These are phyloP conservation scores for Saccharum spontaneum DNA, from an alignment of 176 grass and related monocot species.

Conservation along the genomic window DNA sequence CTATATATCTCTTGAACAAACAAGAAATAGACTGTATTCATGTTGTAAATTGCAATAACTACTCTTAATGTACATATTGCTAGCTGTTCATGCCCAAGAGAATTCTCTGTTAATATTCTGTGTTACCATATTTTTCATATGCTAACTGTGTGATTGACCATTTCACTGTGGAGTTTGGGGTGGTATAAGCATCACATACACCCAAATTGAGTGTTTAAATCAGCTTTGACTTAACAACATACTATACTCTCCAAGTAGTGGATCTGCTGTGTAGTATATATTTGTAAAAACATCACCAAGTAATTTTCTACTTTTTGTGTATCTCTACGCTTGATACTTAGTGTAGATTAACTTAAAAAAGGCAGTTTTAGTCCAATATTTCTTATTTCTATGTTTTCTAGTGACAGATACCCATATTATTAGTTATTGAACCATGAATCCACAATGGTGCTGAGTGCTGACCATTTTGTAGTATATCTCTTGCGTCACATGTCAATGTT, in stretches of 20 bases:
- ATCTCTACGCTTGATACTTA: background rate
- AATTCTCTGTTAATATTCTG: background rate
- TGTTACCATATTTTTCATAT: background rate
- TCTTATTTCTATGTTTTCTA: constrained; percentile 13
- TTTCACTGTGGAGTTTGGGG: background rate
- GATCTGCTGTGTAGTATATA: background rate
- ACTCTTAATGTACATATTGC: too few species aligned
- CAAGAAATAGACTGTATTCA: background rate
- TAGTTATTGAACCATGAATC: constrained; percentile 11
- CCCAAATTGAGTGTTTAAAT: constrained; percentile 17
- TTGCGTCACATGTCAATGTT: background rate
- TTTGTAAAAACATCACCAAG: constrained; percentile 3
- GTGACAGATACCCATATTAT: background rate
- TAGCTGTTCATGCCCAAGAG: too few species aligned
- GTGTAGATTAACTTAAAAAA: background rate
- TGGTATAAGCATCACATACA: background rate
- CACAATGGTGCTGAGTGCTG: background rate
- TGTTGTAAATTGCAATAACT: background rate
- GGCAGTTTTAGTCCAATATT: background rate
- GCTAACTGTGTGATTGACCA: background rate
- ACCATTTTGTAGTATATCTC: background rate
- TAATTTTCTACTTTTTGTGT: background rate
- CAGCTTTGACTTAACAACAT: background rate
- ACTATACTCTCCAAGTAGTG: too few species aligned
- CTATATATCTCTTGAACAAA: background rate